These are phyloP conservation scores for Auriscalpium vulgare DNA, from an alignment of 768 basidiomycete genomes.

Conservation along the genomic window DNA sequence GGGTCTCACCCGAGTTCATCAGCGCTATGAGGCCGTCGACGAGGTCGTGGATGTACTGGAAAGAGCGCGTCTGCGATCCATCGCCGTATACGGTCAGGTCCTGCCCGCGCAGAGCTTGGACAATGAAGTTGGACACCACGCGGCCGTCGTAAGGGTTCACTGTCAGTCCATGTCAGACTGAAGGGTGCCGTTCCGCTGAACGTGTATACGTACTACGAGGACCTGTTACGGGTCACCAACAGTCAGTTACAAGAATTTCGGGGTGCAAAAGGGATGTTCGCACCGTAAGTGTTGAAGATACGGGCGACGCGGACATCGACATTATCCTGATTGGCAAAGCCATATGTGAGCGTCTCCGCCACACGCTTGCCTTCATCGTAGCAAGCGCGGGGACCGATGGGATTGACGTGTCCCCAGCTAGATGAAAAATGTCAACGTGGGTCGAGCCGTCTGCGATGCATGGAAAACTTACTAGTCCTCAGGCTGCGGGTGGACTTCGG, in stretches of 20 bases:
- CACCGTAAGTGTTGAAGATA: slow-evolving; percentile 95
- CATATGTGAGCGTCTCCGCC: slow-evolving; percentile 95
- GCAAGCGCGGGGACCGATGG: slow-evolving; percentile 96
- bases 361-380: slow-evolving; percentile 99
- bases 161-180: slow-evolving; percentile 20
- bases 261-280: slow-evolving; percentile 9
- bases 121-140: slow-evolving; percentile 98
- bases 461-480: slow-evolving; percentile 77
- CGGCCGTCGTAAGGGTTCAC: slow-evolving; percentile 97
- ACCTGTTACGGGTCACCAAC: slow-evolving; percentile 18
- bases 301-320: slow-evolving; percentile 96
- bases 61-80: slow-evolving; percentile 87
- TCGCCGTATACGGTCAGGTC: slow-evolving; percentile 98
- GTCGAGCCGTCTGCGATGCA: slow-evolving; percentile 10
- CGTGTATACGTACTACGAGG: slow-evolving; percentile 54
- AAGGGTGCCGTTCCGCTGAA: slow-evolving; percentile 3
- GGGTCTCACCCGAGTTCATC: slow-evolving; percentile 92
- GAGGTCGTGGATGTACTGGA: slow-evolving; percentile 98
- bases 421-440: neutral
- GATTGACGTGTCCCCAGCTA: slow-evolving; percentile 98
- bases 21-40: slow-evolving; percentile 87
- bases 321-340: slow-evolving; percentile 88
- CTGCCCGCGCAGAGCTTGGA: slow-evolving; percentile 92
- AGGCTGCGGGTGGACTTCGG: slow-evolving; percentile 93
- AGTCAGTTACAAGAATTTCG: neutral